Evolutionary conservation across 2,329 filamentous ascomycete species (phyloP), one percentile per base, ranked within the genome.

Genomic region (Fusarium sp.): DNA sequence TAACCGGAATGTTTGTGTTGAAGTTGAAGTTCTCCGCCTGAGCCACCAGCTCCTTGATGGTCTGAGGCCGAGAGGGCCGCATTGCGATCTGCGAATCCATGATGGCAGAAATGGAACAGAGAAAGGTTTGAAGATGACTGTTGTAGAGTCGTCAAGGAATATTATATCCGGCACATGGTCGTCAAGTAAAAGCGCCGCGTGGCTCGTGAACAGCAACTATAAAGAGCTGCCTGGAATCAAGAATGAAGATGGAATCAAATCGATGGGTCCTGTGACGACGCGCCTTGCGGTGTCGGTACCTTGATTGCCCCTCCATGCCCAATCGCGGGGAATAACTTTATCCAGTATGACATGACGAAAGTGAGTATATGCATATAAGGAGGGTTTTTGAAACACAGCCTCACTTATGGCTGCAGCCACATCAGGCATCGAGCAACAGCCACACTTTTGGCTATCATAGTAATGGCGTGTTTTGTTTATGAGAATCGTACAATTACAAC

Each of bases 1-100:
- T 91, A 56, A 98, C 84, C 4, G 91, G 87, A 51, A 97, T 91
- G 30, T 86, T 85, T 3, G 86, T 85, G 76, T 94, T 92, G 81
- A 94, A 98, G 57, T 91, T 88, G 76, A 96, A 97, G 67, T 91
- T 88, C 66, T 89, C 85, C 4, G 95, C 96, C 70, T 90, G 88
- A 28, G 86, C 83, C 12, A 90, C 87, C 62, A 98, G 91, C 75
- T 96, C 91, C 73, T 90, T 89, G 57, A 96, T 86, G 68, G 85
- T 94, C 78, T 76, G 79, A 39, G 94, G 94, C 73, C 81, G 80
- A 49, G 77, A 78, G 8, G 77, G 79, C 71, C 78, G 75, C 73
- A 77, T 74, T 40, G 63, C 56, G 19, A 72, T 62, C 48, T 65
- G 62, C 47, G 69, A 54, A n/a, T 77, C 74, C 76, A 78, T 78